Evolutionary conservation across 192 early-diverging fungal species (phyloP).

Genomic region (Backusella tuberculispora): DNA sequence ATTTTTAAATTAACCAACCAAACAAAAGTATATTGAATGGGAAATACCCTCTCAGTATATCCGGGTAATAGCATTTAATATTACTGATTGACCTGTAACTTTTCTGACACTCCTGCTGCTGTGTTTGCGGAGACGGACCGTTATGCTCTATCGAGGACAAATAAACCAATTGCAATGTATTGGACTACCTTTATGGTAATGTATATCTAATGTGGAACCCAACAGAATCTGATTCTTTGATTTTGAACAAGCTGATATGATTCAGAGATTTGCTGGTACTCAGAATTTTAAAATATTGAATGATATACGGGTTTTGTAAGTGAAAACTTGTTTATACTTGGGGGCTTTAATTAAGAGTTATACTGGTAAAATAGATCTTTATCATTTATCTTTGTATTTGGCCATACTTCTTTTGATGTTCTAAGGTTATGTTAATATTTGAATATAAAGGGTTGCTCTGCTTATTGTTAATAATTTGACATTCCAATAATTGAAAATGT

Average conservation of each 20-base stretch:
- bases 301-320: not conserved
- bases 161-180: not conserved
- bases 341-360: not conserved
- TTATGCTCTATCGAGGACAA: not conserved
- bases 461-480: not conserved
- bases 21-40: no score
- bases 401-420: not conserved
- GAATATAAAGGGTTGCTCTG: not conserved
- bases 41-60: no score
- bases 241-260: not conserved
- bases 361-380: not conserved
- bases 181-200: not conserved
- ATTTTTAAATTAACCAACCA: no score
- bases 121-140: not conserved
- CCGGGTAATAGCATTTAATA: no score
- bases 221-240: not conserved
- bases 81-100: no score
- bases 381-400: not conserved
- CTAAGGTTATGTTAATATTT: not conserved
- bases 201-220: not conserved
- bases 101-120: no score
- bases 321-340: not conserved
- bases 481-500: not conserved
- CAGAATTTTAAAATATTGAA: not conserved
- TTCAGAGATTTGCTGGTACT: not conserved